phyloP scores from a whole-genome alignment of 306 rosid species.

The Bauhinia variegata region DNA sequence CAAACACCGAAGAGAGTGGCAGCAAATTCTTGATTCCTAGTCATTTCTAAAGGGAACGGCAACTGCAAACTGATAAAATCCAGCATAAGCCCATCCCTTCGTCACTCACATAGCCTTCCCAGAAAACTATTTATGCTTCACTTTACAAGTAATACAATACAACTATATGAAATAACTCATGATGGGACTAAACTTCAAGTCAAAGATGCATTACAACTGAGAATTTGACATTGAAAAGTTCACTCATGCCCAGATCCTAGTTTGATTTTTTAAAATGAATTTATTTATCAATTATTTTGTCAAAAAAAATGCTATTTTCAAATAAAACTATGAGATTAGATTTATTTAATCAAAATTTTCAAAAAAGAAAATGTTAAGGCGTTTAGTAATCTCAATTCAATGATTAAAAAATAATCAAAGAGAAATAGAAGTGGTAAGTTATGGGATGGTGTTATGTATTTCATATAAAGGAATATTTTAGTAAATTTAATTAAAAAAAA shows the following conservation, averaged over 20 bases:
- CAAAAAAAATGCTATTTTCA: too few species aligned
- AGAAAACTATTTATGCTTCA: conserved; percentile 58
- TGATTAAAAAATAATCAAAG: too few species aligned
- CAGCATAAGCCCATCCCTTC: conserved; percentile 87
- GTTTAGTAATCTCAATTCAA: too few species aligned
- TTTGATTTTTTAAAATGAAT: too few species aligned
- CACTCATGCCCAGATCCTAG: conserved; percentile 55
- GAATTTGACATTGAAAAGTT: conserved; percentile 48
- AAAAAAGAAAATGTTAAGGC: too few species aligned
- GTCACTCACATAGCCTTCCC: conserved; percentile 84
- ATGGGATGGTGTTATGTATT: too few species aligned
- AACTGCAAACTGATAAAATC: conserved; percentile 72
- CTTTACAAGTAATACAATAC: conserved; percentile 1
- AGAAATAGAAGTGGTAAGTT: too few species aligned
- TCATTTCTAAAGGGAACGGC: conserved; percentile 72
- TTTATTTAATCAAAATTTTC: too few species aligned
- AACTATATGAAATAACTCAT: conserved; percentile 38
- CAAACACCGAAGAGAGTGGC: conserved; percentile 62
- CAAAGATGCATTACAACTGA: conserved; percentile 44
- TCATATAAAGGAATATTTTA: too few species aligned
- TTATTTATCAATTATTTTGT: too few species aligned
- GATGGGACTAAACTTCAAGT: conserved; percentile 32
- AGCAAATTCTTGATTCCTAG: conserved; percentile 68
- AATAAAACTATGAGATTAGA: too few species aligned
- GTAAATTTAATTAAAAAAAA: too few species aligned